Conservation (phyloP, 805 yeast genomes). For the Starmerella floricola region DNA sequence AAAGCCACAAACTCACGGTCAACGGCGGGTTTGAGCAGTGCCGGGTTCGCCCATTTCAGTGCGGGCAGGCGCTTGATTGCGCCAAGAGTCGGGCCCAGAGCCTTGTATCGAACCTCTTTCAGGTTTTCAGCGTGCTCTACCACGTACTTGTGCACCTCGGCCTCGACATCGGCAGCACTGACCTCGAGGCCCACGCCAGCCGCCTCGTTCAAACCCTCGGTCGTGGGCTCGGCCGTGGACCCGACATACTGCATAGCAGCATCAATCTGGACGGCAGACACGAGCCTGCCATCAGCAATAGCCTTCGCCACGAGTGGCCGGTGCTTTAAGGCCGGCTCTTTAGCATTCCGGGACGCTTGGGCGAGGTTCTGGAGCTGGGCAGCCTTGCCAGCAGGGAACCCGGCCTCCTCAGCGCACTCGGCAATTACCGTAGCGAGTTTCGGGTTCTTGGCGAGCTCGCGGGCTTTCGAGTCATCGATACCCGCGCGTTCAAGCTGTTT, state of each 20-base stretch:
- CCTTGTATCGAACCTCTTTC: conserved; percentile 60
- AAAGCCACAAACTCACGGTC: conserved; percentile 61
- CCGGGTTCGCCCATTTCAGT: conserved; percentile 88
- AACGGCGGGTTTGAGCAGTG: conserved; percentile 71
- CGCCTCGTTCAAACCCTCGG: conserved; percentile 43
- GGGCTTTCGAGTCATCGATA: conserved; percentile 37
- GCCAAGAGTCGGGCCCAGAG: conserved; percentile 66
- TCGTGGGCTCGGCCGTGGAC: conserved; percentile 35
- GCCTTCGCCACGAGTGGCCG: conserved; percentile 46
- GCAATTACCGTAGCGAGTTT: conserved; percentile 65
- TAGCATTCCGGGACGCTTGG: conserved; percentile 42
- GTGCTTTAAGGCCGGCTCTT: conserved; percentile 31
- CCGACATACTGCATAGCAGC: conserved; percentile 63
- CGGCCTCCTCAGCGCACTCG: conserved; percentile 42
- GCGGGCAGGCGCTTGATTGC: conserved; percentile 59
- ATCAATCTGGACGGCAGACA: conserved; percentile 58
- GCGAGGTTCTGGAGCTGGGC: conserved; percentile 70
- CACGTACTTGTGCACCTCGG: conserved; percentile 48
- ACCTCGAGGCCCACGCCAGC: conserved; percentile 71
- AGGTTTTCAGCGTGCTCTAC: conserved; percentile 48
- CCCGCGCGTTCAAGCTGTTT: conserved; percentile 20
- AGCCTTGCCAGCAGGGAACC: conserved; percentile 39
- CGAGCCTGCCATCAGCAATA: conserved; percentile 51
- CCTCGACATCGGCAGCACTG: conserved; percentile 51
- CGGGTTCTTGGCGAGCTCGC: conserved; percentile 73